Percentiles rank a stretch among this genome's conserved stretches.
phyloP scores from a whole-genome alignment of 306 rosid species.

The Malus sylvestris region DNA sequence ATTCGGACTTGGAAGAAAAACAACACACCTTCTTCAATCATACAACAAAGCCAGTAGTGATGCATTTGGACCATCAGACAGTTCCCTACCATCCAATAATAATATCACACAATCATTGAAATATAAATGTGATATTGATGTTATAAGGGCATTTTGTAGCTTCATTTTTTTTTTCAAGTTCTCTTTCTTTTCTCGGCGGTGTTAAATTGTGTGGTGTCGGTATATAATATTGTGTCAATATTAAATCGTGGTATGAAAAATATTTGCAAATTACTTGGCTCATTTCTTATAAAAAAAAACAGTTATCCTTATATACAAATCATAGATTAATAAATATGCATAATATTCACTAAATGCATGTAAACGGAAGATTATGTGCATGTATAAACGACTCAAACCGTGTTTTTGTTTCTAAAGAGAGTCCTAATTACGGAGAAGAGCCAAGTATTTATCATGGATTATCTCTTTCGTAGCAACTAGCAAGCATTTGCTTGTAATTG shows the following conservation, averaged over 20 bases:
- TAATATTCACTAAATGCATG: not conserved
- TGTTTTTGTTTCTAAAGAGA: not conserved
- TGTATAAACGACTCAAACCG: too few relatives aligned
- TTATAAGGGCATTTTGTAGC: not conserved
- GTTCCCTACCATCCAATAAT: not conserved
- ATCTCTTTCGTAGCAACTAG: not conserved
- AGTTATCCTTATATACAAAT: too few relatives aligned
- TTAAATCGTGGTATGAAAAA: not conserved
- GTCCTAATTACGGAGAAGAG: not conserved
- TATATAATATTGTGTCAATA: too few relatives aligned
- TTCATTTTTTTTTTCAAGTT: not conserved
- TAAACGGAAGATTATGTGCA: too few relatives aligned
- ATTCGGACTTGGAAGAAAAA: constrained; percentile 9
- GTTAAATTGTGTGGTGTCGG: too few relatives aligned
- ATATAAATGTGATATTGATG: not conserved
- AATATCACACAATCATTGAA: not conserved
- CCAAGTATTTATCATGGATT: not conserved
- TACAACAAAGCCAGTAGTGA: constrained; percentile 5
- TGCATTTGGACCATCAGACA: constrained; percentile 22
- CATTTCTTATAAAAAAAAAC: not conserved
- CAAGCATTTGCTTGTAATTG: not conserved
- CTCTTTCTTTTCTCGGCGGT: not conserved
- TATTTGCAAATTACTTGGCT: not conserved
- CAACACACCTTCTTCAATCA: constrained; percentile 15
- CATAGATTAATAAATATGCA: too few relatives aligned